phyloP scores from a whole-genome alignment of 208 protist genomes.

The Trypanosoma avium region DNA sequence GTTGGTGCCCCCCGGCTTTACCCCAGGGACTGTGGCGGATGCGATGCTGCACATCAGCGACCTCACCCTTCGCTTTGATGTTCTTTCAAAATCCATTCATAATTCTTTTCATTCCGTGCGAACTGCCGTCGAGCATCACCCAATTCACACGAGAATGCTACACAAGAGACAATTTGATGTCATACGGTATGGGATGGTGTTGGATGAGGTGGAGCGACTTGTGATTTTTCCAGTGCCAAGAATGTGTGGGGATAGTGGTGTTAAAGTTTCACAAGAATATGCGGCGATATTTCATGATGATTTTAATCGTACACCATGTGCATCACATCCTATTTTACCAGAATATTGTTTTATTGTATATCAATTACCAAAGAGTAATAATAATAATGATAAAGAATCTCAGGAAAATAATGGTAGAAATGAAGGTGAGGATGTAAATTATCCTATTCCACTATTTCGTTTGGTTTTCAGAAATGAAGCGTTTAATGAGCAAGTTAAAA shows the following conservation, averaged over 20 bases:
- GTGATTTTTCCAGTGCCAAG: conserved; percentile 62
- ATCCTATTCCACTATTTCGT: conserved; percentile 58
- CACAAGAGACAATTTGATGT: conserved; percentile 82
- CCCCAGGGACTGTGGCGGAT: conserved; percentile 39
- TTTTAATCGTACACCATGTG: conserved; percentile 32
- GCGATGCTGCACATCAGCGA: conserved; percentile 49
- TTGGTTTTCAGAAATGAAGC: conserved; percentile 85
- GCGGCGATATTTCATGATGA: conserved; percentile 46
- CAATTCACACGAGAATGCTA: conserved; percentile 51
- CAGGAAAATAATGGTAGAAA: too few relatives aligned
- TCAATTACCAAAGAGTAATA: conserved; percentile 33
- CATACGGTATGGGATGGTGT: conserved; percentile 77
- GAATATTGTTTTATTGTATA: conserved; percentile 85
- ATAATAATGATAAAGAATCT: conserved; percentile 2
- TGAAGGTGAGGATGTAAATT: too few relatives aligned
- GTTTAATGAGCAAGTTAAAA: conserved; percentile 34
- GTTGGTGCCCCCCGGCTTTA: conserved; percentile 32
- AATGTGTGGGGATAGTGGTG: conserved; percentile 47
- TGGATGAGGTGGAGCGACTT: conserved; percentile 60
- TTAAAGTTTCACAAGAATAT: conserved; percentile 57
- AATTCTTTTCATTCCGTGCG: conserved; percentile 62
- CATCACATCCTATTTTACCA: conserved; percentile 59
- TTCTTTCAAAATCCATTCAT: conserved; percentile 54
- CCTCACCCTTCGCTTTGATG: conserved; percentile 66
- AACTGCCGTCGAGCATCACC: conserved; percentile 49